Evolutionary conservation across 768 basidiomycete genomes (phyloP).

Genomic region (Phanerodontia chrysosporium): DNA sequence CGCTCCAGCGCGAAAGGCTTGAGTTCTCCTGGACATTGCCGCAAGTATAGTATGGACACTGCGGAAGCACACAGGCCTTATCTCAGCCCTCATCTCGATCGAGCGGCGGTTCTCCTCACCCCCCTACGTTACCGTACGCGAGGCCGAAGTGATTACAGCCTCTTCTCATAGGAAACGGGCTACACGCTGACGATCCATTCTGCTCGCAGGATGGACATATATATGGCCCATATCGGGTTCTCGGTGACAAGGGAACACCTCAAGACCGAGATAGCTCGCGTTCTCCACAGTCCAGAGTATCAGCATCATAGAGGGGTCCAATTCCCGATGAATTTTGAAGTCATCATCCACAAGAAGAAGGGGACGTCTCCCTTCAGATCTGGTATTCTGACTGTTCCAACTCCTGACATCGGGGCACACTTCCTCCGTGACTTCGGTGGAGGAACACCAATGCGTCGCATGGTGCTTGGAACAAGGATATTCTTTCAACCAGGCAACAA

Average conservation of each 20-base stretch:
- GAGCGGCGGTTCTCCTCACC: too few species aligned
- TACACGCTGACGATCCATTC: background rate
- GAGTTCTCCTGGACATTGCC: background rate
- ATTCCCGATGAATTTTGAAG: slow-evolving; percentile 9
- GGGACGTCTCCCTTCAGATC: background rate
- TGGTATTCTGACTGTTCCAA: slow-evolving; percentile 12
- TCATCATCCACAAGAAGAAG: slow-evolving; percentile 3
- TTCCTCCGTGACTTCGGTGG: slow-evolving; percentile 14
- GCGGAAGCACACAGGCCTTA: too few species aligned
- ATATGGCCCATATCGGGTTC: slow-evolving; percentile 9
- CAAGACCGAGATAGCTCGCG: slow-evolving; percentile 6
- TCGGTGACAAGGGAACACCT: background rate
- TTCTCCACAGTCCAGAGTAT: slow-evolving; percentile 10
- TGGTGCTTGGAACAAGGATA: slow-evolving; percentile 26
- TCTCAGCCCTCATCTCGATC: background rate
- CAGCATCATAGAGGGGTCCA: background rate
- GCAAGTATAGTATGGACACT: too few species aligned
- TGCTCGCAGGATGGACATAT: slow-evolving; percentile 11
- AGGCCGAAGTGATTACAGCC: too few species aligned
- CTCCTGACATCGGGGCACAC: slow-evolving; percentile 5
- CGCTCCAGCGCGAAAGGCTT: background rate
- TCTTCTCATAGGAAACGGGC: background rate
- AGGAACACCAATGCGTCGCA: background rate
- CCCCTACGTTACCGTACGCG: too few species aligned
- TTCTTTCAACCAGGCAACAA: slow-evolving; percentile 16